A percentile compares a stretch with the other conserved stretches of the same genome.
Conservation (phyloP, 805 yeast species). For the Vanderwaltozyma yarrowii region DNA sequence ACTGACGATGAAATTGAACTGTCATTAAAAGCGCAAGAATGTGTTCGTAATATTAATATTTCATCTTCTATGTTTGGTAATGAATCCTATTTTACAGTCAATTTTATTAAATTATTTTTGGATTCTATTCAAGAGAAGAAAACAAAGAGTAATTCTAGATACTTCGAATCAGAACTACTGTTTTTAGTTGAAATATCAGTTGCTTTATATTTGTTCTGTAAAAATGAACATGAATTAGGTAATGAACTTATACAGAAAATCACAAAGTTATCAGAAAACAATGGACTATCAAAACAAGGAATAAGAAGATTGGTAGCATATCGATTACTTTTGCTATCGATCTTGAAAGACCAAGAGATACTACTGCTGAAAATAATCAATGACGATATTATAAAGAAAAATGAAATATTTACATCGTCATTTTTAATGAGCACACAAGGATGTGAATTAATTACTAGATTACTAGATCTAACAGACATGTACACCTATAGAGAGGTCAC, state of each 20-base stretch:
- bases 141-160: slow-evolving; percentile 27
- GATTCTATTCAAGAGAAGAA: slow-evolving; percentile 29
- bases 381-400: slow-evolving; percentile 23
- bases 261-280: slow-evolving; percentile 8
- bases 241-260: slow-evolving; percentile 14
- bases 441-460: slow-evolving; percentile 35
- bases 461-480: slow-evolving; percentile 27
- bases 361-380: slow-evolving; percentile 17
- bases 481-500: slow-evolving; percentile 28
- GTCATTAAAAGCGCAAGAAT: slow-evolving; percentile 73
- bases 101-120: slow-evolving; percentile 28
- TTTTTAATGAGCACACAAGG: slow-evolving; percentile 35
- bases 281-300: slow-evolving; percentile 18
- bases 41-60: slow-evolving; percentile 62
- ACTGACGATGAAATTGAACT: slow-evolving; percentile 86
- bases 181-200: slow-evolving; percentile 38
- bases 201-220: slow-evolving; percentile 21
- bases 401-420: slow-evolving; percentile 25
- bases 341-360: slow-evolving; percentile 15
- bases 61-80: slow-evolving; percentile 44
- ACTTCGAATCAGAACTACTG: slow-evolving; percentile 37
- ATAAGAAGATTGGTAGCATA: slow-evolving; percentile 31
- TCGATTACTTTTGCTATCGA: slow-evolving; percentile 24
- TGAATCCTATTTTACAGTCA: slow-evolving; percentile 24
- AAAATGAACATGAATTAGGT: slow-evolving; percentile 26